Base-by-base conservation (phyloP, 768 basidiomycete species). In the Mycena galericulata region DNA sequence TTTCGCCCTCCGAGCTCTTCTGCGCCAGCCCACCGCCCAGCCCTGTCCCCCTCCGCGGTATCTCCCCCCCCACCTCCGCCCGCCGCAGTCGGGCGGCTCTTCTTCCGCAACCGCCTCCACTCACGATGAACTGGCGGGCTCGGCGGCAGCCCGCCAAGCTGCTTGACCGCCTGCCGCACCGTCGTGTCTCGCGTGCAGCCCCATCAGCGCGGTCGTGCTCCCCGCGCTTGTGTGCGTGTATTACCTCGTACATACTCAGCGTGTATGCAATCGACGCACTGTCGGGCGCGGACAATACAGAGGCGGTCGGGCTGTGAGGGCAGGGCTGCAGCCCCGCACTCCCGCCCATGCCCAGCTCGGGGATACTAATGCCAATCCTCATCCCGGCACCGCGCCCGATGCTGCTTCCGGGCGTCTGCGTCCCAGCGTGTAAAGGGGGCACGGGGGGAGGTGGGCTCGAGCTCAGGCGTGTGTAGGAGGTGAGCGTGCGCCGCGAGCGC, bases 31-130 rank as follows among this genome's bases (percentile, higher is more conserved):
- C n/a, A n/a, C n/a, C n/a, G n/a, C n/a, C n/a, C n/a, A n/a, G n/a
- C n/a, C n/a, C n/a, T n/a, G n/a, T n/a, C n/a, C n/a, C n/a, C n/a
- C n/a, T n/a, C n/a, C n/a, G n/a, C n/a, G n/a, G n/a, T n/a, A 60
- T 60, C 72, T 45, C 55, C 49, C 34, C 69, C 65, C 18, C n/a
- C n/a, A n/a, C n/a, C n/a, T n/a, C n/a, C n/a, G n/a, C 41, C 51
- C 55, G 79, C 79, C 76, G 82, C 79, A 74, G 82, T 81, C 2
- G 92, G 92, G 10, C 93, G 85, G n/a, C 90, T 92, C 79, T 94
- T 94, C 82, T 94, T 94, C 55, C 92, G 81, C 50, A 93, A 78
- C 41, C 93, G 81, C n/a, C 92, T 78, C 34, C 92, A 76, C 74
- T 90, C 87, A 1, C 86, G 79, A 41, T 91, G 89, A 3, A 88